Conservation (phyloP, 495 filamentous ascomycete species). For the Hypoxylon intermedium region DNA sequence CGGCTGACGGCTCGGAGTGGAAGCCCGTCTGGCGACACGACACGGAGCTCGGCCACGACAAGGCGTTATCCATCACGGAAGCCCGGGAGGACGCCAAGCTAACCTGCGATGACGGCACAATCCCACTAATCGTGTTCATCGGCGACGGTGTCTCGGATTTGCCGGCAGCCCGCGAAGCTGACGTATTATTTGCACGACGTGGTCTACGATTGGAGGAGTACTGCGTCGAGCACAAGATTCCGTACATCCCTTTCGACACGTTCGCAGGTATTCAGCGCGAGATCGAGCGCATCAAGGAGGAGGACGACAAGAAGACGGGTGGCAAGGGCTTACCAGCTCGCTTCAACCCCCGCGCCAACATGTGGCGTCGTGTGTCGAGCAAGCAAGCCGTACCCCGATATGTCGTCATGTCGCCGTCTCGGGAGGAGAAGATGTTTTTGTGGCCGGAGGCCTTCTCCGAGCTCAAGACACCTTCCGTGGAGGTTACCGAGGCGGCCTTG, state of each 20-base stretch:
- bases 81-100: conserved; percentile 61
- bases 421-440: conserved; percentile 70
- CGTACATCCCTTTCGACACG: conserved; percentile 70
- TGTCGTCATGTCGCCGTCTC: conserved; percentile 62
- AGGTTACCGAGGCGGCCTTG: conserved; percentile 6
- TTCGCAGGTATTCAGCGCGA: conserved; percentile 73
- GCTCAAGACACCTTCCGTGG: conserved; percentile 21
- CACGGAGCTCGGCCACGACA: conserved; percentile 73
- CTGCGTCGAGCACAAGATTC: conserved; percentile 68
- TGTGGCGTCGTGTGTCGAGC: conserved; percentile 72
- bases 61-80: conserved; percentile 69
- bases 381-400: conserved; percentile 60
- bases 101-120: conserved; percentile 63
- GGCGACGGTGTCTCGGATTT: conserved; percentile 81
- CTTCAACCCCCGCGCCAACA: conserved; percentile 75
- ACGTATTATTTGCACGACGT: conserved; percentile 75
- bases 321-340: conserved; percentile 66
- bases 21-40: conserved; percentile 76
- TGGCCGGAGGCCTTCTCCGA: conserved; percentile 70
- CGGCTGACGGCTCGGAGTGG: conserved; percentile 65
- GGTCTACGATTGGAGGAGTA: conserved; percentile 75
- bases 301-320: conserved; percentile 69
- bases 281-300: conserved; percentile 63
- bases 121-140: conserved; percentile 77
- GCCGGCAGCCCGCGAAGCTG: conserved; percentile 73